Evolutionary conservation across 768 basidiomycete species (phyloP).

Genomic region (Lactarius quietus): DNA sequence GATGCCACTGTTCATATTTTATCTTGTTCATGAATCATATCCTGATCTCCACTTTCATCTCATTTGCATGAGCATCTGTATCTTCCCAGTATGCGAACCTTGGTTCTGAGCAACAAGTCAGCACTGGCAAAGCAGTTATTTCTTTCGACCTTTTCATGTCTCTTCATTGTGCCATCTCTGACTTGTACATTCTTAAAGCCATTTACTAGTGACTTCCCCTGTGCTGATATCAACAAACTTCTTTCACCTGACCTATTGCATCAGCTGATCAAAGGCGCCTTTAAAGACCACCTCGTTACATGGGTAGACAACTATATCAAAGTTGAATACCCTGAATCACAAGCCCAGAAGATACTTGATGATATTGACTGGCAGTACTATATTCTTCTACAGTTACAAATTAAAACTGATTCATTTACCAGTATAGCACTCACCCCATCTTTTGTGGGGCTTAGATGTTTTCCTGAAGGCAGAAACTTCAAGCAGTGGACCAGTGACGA

Average conservation of each 20-base stretch:
- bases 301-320: constrained; percentile 33
- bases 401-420: no score
- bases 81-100: no score
- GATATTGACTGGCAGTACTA: no score
- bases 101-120: no score
- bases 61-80: no score
- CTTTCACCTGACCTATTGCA: constrained; percentile 33
- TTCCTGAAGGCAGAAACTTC: constrained; percentile 27
- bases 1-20: constrained; percentile 28
- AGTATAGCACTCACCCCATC: constrained; percentile 21
- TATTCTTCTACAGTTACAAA: no score
- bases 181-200: constrained; percentile 26
- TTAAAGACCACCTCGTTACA: constrained; percentile 33
- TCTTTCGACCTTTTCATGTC: no score
- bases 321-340: constrained; percentile 9
- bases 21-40: not conserved
- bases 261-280: constrained; percentile 28
- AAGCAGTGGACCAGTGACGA: constrained; percentile 29
- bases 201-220: constrained; percentile 35
- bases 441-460: constrained; percentile 24
- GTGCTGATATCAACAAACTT: constrained; percentile 34
- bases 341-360: no score
- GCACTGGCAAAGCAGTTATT: no score
- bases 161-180: no score
- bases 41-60: no score